These are phyloP conservation scores for Casaregolazyma lundiana DNA, from an alignment of 1,139 yeast species.

Conservation along the genomic window DNA sequence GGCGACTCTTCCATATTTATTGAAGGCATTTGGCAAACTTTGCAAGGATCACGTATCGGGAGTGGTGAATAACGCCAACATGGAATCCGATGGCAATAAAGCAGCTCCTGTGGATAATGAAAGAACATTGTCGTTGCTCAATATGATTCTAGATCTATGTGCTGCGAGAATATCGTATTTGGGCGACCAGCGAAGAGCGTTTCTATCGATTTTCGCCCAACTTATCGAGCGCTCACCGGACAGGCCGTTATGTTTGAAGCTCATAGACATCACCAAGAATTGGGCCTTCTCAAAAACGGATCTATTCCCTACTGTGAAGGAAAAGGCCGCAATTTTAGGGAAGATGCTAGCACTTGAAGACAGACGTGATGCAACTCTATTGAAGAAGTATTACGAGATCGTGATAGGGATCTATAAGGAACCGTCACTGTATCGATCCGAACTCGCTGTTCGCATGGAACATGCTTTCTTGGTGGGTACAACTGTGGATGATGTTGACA, in stretches of 20 bases:
- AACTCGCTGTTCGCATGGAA: constrained; percentile 91
- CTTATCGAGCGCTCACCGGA: constrained; percentile 86
- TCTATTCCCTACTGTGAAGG: constrained; percentile 90
- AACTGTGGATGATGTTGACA: constrained; percentile 67
- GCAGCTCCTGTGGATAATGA: constrained; percentile 49
- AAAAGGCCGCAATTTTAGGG: constrained; percentile 88
- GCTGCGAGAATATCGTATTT: constrained; percentile 75
- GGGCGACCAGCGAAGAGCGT: constrained; percentile 91
- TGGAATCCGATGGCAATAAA: constrained; percentile 12
- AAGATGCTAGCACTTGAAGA: constrained; percentile 93
- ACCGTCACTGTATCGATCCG: constrained; percentile 73
- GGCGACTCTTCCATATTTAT: constrained; percentile 64
- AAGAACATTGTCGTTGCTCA: constrained; percentile 70
- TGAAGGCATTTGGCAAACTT: constrained; percentile 82
- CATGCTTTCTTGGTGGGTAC: constrained; percentile 97
- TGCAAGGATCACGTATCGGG: constrained; percentile 72
- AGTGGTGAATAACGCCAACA: constrained; percentile 17
- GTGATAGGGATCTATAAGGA: constrained; percentile 87
- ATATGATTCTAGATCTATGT: constrained; percentile 70
- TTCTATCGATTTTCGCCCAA: constrained; percentile 80
- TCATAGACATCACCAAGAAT: constrained; percentile 69
- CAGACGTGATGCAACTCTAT: constrained; percentile 76
- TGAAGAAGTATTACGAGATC: constrained; percentile 78
- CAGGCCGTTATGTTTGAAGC: constrained; percentile 65
- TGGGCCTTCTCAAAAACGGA: constrained; percentile 89